These are phyloP conservation scores for Crithidia acanthocephali DNA, from an alignment of 208 protist species.

Conservation along the genomic window DNA sequence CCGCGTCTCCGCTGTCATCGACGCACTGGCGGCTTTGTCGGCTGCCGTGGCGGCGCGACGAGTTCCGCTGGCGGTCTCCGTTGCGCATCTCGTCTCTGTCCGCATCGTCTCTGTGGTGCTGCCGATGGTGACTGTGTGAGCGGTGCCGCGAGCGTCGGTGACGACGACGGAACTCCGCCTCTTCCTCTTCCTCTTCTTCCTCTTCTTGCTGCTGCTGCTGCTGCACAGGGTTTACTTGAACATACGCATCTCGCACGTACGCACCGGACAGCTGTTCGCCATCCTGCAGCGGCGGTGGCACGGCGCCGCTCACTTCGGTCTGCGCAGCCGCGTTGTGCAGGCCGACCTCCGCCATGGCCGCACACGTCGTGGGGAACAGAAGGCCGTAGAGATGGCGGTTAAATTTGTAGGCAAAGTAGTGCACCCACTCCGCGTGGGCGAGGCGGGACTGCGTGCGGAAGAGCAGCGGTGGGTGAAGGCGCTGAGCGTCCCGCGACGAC, in stretches of 20 bases:
- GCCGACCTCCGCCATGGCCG: conserved; percentile 6
- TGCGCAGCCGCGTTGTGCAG: conserved; percentile 6
- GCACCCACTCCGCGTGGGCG: conserved; percentile 51
- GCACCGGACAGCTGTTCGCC: not conserved
- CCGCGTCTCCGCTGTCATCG: not conserved
- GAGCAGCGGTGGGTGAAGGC: conserved; percentile 39
- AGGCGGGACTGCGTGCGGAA: conserved; percentile 43
- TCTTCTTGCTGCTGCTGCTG: not conserved
- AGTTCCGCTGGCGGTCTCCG: not conserved
- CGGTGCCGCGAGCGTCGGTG: conserved; percentile 5
- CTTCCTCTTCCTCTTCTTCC: not conserved
- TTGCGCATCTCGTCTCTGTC: not conserved
- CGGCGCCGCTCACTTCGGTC: not conserved
- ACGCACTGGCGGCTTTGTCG: not conserved
- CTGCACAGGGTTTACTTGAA: not conserved
- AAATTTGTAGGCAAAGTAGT: conserved; percentile 49
- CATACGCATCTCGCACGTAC: not conserved
- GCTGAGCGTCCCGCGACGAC: too few species aligned
- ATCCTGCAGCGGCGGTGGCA: not conserved
- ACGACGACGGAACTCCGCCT: not conserved
- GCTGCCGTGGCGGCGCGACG: not conserved
- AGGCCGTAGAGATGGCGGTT: conserved; percentile 44
- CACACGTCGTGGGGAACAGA: conserved; percentile 41
- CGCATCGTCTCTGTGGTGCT: not conserved
- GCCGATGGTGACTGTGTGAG: conserved; percentile 1